These are phyloP conservation scores for Keqinozyma sinolaborantium DNA, from an alignment of 1,139 yeast species.

Conservation along the genomic window DNA sequence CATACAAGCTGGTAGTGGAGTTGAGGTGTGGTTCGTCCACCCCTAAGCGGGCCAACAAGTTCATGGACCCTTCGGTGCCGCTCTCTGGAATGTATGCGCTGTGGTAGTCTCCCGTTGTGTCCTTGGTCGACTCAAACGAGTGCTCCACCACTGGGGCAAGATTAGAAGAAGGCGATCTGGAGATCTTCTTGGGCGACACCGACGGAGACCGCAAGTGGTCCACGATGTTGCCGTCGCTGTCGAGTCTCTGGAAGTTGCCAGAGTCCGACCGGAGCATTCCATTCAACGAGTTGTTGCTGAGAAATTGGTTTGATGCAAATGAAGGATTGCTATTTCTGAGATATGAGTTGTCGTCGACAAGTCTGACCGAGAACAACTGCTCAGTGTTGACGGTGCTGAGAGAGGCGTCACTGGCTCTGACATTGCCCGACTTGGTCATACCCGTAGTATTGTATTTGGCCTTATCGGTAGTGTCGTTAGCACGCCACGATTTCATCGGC, in stretches of 20 bases:
- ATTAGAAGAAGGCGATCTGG: slow-evolving; percentile 25
- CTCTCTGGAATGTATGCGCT: slow-evolving; percentile 2
- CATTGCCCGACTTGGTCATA: slow-evolving; percentile 15
- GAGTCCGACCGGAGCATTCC: slow-evolving; percentile 29
- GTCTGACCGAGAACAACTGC: slow-evolving; percentile 74
- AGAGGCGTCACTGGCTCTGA: slow-evolving; percentile 58
- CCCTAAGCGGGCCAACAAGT: background rate
- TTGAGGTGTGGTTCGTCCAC: background rate
- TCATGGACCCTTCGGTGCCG: slow-evolving; percentile 3
- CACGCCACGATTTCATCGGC: slow-evolving; percentile 76
- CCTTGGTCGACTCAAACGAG: slow-evolving; percentile 22
- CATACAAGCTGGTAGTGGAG: slow-evolving; percentile 14
- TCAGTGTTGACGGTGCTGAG: slow-evolving; percentile 85
- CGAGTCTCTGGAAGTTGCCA: slow-evolving; percentile 49
- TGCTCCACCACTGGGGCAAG: slow-evolving; percentile 28
- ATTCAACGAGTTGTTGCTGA: slow-evolving; percentile 28
- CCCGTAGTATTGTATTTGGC: slow-evolving; percentile 12
- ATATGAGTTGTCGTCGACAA: slow-evolving; percentile 57
- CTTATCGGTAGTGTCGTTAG: slow-evolving; percentile 31
- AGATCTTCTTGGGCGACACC: slow-evolving; percentile 12
- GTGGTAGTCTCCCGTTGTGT: slow-evolving; percentile 13
- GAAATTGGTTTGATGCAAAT: slow-evolving; percentile 22
- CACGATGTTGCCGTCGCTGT: slow-evolving; percentile 53
- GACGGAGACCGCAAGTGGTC: slow-evolving; percentile 12
- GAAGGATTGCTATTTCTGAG: slow-evolving; percentile 35